phyloP scores from a whole-genome alignment of 306 rosid genomes.

The Quercus agrifolia region DNA sequence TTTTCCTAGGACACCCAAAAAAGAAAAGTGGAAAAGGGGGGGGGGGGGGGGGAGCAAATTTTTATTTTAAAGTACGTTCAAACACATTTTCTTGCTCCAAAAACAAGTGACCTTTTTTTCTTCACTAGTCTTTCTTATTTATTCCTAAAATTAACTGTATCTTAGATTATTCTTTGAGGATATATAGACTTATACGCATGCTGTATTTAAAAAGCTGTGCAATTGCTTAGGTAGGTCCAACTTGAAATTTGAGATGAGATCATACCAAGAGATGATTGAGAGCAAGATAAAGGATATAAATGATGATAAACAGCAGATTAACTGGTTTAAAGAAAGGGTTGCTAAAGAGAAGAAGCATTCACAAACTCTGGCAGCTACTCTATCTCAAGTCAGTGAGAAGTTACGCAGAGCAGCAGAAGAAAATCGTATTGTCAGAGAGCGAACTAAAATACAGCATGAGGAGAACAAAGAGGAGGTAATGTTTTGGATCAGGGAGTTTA shows the following conservation, averaged over 20 bases:
- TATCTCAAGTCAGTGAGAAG: slow-evolving; percentile 33
- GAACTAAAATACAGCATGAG: slow-evolving; percentile 32
- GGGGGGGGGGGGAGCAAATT: too few species aligned
- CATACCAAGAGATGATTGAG: slow-evolving; percentile 50
- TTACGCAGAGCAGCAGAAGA: slow-evolving; percentile 31
- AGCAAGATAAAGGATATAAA: slow-evolving; percentile 38
- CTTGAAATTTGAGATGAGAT: slow-evolving; percentile 40
- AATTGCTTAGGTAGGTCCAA: slow-evolving; percentile 28
- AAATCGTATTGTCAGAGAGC: slow-evolving; percentile 33
- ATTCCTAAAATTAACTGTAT: too few species aligned
- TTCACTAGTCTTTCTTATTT: too few species aligned
- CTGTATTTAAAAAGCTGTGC: neutral
- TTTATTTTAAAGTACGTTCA: too few species aligned
- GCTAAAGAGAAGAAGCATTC: slow-evolving; percentile 36
- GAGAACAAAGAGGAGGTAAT: slow-evolving; percentile 51
- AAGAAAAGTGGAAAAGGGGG: too few species aligned
- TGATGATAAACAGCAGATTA: slow-evolving; percentile 36
- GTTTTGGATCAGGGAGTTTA: neutral
- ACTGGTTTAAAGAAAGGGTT: slow-evolving; percentile 28
- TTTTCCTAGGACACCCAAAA: too few species aligned
- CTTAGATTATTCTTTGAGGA: neutral
- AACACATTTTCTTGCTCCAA: too few species aligned
- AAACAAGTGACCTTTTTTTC: too few species aligned
- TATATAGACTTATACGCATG: slow-evolving; percentile 1
- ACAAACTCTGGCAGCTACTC: slow-evolving; percentile 26